Evolutionary conservation across 345 rosid genomes (phyloP).

Genomic region (Abelmoschus esculentus): DNA sequence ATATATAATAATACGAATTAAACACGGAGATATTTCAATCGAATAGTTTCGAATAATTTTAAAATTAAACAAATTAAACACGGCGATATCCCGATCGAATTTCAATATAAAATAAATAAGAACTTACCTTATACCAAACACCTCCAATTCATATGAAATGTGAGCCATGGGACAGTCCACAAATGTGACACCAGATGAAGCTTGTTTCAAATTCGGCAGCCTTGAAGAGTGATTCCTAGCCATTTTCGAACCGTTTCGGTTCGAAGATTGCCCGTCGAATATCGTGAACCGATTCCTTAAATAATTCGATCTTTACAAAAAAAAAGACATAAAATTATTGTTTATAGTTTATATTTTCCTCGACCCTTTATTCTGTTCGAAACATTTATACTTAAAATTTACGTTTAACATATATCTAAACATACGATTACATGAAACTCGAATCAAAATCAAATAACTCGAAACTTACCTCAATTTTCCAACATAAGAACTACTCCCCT

Average conservation of each 20-base stretch:
- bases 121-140: conserved; percentile 54
- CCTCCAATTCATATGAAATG: conserved; percentile 62
- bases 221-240: conserved; percentile 45
- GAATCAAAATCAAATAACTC: neutral
- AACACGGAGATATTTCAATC: too few relatives aligned
- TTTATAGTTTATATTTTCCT: conserved; percentile 5
- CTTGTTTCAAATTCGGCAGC: conserved; percentile 40
- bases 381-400: neutral
- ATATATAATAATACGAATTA: too few relatives aligned
- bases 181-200: conserved; percentile 37
- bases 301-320: conserved; percentile 54
- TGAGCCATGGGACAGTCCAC: conserved; percentile 51
- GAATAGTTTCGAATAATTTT: neutral
- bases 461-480: conserved; percentile 60
- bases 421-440: neutral
- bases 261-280: conserved; percentile 40
- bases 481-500: conserved; percentile 42
- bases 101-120: neutral
- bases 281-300: conserved; percentile 62
- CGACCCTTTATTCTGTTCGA: neutral
- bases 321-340: neutral
- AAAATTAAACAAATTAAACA: too few relatives aligned
- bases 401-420: neutral
- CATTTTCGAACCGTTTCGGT: conserved; percentile 31
- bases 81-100: neutral